Conservation (phyloP, 1,284 basidiomycete species). For the Rhodotorula sp. region DNA sequence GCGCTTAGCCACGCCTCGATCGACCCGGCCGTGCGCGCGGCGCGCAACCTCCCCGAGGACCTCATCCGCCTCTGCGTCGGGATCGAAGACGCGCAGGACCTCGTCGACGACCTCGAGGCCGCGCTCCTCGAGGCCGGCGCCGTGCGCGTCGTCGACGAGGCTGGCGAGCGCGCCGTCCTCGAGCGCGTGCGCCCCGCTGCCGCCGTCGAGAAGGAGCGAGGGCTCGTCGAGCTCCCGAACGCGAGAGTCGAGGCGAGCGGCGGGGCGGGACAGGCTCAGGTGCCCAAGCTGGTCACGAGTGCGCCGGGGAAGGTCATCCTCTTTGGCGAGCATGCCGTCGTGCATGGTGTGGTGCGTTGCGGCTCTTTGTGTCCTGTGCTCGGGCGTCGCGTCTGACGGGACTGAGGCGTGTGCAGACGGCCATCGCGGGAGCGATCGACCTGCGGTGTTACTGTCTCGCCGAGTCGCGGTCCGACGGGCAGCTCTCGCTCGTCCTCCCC, state of each 20-base stretch:
- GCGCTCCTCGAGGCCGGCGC: constrained; percentile 91
- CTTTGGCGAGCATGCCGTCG: constrained; percentile 98
- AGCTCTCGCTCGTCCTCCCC: constrained; percentile 72
- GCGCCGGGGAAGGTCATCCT: constrained; percentile 98
- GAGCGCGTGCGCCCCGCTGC: constrained; percentile 28
- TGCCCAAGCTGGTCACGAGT: constrained; percentile 62
- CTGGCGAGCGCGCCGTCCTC: constrained; percentile 41
- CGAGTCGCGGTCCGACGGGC: constrained; percentile 71
- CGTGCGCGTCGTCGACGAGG: constrained; percentile 57
- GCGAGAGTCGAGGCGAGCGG: background rate
- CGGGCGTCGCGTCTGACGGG: background rate
- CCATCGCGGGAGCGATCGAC: constrained; percentile 91
- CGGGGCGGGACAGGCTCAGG: constrained; percentile 40
- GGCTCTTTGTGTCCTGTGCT: background rate
- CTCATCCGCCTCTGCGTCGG: constrained; percentile 97
- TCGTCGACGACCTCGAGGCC: constrained; percentile 91
- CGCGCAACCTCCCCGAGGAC: constrained; percentile 92
- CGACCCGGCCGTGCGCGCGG: constrained; percentile 86
- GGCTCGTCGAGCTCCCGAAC: constrained; percentile 9
- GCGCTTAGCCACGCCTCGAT: constrained; percentile 86
- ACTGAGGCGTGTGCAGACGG: constrained; percentile 62
- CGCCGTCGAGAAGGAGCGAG: background rate
- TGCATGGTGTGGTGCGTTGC: constrained; percentile 82
- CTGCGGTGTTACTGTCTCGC: constrained; percentile 90
- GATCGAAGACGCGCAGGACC: constrained; percentile 90